phyloP scores from a whole-genome alignment of 495 filamentous ascomycete genomes.

The Rhizodiscina lignyota region DNA sequence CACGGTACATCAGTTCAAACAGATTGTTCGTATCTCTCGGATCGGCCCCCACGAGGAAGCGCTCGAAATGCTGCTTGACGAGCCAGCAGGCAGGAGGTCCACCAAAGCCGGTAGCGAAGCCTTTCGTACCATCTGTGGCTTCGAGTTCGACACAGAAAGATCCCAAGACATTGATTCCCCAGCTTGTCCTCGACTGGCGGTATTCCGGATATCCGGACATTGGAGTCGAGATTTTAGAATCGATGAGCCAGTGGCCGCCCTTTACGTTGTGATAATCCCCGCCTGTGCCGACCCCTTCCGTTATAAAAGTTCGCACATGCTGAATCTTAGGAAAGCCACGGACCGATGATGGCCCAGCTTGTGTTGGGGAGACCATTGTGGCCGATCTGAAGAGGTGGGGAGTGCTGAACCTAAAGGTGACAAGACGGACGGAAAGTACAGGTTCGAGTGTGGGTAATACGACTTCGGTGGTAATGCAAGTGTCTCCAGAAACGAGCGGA shows the following conservation, averaged over 20 bases:
- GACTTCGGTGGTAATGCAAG: not conserved
- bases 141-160: slow-evolving; percentile 91
- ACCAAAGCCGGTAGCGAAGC: slow-evolving; percentile 86
- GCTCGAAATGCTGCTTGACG: slow-evolving; percentile 74
- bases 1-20: slow-evolving; percentile 92
- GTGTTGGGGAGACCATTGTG: slow-evolving; percentile 6
- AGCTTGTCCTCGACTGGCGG: slow-evolving; percentile 70
- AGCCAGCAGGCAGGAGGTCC: slow-evolving; percentile 90
- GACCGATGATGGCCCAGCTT: too few species aligned
- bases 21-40: slow-evolving; percentile 75
- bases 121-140: slow-evolving; percentile 73
- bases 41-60: slow-evolving; percentile 75
- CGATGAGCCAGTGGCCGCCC: slow-evolving; percentile 83
- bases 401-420: not conserved
- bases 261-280: slow-evolving; percentile 95
- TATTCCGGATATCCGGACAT: slow-evolving; percentile 83
- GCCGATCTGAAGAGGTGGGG: not conserved
- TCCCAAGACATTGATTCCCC: slow-evolving; percentile 89
- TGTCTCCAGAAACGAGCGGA: not conserved
- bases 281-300: slow-evolving; percentile 71
- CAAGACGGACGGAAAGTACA: too few species aligned
- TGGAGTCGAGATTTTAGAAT: slow-evolving; percentile 77
- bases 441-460: not conserved
- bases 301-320: slow-evolving; percentile 62
- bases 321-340: slow-evolving; percentile 53